Evolutionary conservation across 441 rosid species (phyloP), one percentile per base, ranked within the genome.

Genomic region (Erodium chrysanthum): DNA sequence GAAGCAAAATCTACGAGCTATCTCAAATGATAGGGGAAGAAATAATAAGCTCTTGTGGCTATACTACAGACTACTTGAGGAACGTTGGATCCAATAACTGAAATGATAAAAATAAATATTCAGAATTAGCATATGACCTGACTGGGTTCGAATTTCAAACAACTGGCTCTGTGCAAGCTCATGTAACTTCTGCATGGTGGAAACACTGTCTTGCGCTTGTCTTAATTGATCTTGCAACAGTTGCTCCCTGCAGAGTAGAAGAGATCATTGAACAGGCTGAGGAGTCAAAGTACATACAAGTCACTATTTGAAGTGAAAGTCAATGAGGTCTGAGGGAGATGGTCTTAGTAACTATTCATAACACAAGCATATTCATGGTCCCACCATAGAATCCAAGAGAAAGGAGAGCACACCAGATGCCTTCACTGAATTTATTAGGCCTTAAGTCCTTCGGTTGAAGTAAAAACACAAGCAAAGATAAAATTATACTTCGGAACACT

Each of bases 161-260:
- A 74, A 67, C 52, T 74, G 77, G 68, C 74, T 74, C 64, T 74
- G 77, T 10, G 77, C 77, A 60, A 74, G 74, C 64, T 74, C 77
- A 21, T 74, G 77, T 58, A 74, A 70, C 62, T 74, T 74, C 70
- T 74, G 77, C 73, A 74, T 74, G 23, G 69, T 74, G 67, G 77
- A 74, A 52, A 71, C 77, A 52, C 77, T 74, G 18, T 74, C 77
- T 62, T 71, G 66, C 27, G 77, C 74, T 54, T 74, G 77, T 70
- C 77, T 70, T 68, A 74, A 31, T 66, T 74, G 77, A 70, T 74
- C 77, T 74, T 74, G 77, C 74, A 74, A 71, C 31, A 52, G 60
- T 27, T 66, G 77, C 65, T 74, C 77, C 54, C 77, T 74, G 73
- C 54, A 66, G n/a, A 66, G 33, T 37, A 48, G 15, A 56, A 40